Evolutionary conservation across 1,139 yeast species (phyloP).

Genomic region (Suhomyces wounanorum): DNA sequence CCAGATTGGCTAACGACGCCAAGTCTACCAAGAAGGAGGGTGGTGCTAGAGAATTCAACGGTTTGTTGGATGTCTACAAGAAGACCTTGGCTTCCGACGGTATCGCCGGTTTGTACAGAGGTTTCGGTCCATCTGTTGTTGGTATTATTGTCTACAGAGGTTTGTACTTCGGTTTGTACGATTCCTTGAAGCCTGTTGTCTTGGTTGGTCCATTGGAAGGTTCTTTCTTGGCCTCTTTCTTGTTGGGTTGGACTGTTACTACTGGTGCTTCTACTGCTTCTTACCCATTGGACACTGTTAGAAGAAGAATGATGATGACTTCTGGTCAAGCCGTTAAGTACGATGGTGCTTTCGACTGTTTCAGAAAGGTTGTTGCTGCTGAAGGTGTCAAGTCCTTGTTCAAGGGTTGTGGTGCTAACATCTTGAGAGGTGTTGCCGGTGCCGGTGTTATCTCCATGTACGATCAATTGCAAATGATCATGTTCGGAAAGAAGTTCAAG

Average conservation of each 20-base stretch:
- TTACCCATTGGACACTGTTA: constrained; percentile 56
- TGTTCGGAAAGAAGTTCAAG: constrained; percentile 52
- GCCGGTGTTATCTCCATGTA: constrained; percentile 58
- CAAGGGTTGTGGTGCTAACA: constrained; percentile 60
- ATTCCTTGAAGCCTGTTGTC: constrained; percentile 55
- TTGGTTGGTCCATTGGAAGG: constrained; percentile 58
- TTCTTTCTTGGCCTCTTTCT: constrained; percentile 56
- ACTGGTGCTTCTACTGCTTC: constrained; percentile 58
- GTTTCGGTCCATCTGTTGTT: constrained; percentile 57
- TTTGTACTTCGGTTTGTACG: constrained; percentile 57
- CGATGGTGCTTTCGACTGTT: constrained; percentile 53
- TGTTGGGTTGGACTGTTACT: constrained; percentile 57
- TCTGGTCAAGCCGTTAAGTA: constrained; percentile 58
- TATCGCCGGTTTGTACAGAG: constrained; percentile 60
- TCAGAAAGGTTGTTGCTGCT: constrained; percentile 52
- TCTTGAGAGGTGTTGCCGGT: constrained; percentile 61
- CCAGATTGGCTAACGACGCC: constrained; percentile 58
- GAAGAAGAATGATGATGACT: constrained; percentile 62
- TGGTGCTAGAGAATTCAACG: constrained; percentile 53
- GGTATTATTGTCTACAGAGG: constrained; percentile 60
- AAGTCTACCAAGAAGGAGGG: constrained; percentile 52
- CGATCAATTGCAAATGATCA: constrained; percentile 53
- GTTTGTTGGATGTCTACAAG: constrained; percentile 56
- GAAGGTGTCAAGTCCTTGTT: constrained; percentile 53
- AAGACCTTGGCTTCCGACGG: constrained; percentile 57